Evolutionary conservation across 805 yeast genomes (phyloP), one percentile per base, ranked within the genome.

Genomic region (Isabelozyma pseudorhagii): DNA sequence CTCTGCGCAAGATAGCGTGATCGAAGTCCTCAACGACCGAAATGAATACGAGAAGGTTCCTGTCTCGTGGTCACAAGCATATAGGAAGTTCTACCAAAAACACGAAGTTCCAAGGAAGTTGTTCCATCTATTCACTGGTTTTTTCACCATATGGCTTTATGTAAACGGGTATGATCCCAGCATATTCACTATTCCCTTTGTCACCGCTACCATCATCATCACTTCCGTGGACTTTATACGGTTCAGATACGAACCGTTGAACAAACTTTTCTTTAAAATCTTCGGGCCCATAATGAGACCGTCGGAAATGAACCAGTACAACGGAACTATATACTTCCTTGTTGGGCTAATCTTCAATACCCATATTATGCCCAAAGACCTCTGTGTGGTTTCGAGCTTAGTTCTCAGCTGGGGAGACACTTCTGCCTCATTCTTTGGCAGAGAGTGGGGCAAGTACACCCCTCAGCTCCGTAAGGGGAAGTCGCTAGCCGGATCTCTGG

Each of bases 401-500:
- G 2, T 42, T 2, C 27, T 42, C 11, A 21, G 36, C 17, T 42
- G 45, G 45, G 45, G 48, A 5, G 51, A 48, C 36, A 48, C 51
- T 21, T 38, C 48, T 9, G 50, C 53, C 6, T 45, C 45, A 42
- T 38, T 45, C 17, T n/a, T 60, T 15, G 65, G 65, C n/a, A 48
- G 65, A 13, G 58, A 54, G 25, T 59, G 47, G 36, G 65, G 65
- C 15, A 50, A 50, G 29, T 56, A 60, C 46, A 61, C 65, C 17
- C 56, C 57, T 8, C 36, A 56, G 38, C 48, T 61, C 3, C 50
- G 54, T 10, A 13, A 21, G n/a, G 60, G 60, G 8, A 61, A 61
- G 50, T 57, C 62, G 11, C 42, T 61, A 36, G 65, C 65, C 11
- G 65, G 65, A 2, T 53, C 53, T 7, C 38, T 59, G 50, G 65